Evolutionary conservation across 2,329 filamentous ascomycete genomes (phyloP), one percentile per base, ranked within the genome.

Genomic region (Cladophialophora psammophila): DNA sequence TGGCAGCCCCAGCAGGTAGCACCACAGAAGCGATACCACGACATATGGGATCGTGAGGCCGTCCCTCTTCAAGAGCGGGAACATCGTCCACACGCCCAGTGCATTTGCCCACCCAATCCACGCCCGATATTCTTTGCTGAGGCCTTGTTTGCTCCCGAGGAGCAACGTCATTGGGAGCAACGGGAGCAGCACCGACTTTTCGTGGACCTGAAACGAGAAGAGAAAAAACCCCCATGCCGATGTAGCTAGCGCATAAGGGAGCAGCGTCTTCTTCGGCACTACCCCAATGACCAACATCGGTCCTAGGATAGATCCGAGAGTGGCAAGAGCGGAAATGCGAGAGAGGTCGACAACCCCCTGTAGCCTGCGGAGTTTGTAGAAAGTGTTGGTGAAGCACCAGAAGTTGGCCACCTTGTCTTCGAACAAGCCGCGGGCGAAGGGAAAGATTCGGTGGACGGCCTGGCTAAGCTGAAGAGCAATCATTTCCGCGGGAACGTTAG

Each of bases 381-480:
- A 85, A 0, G 95, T 90, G 60, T 74, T 72, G 64, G 94, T 84
- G 4, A 93, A 90, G 77, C 95, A 99, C 95, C 95, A 99, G 75
- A 97, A 91, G 77, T 99, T 99, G 75, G 95, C 95, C 20, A 99
- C 96, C 80, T 99, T 99, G 82, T 98, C 95, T 80, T 99, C 96
- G 75, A 98, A 99, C 6, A 99, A 82, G 3, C 95, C 95, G n/a
- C 95, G 89, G 1, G 94, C 89, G 76, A 99, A 97, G 0, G 96
- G 95, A 74, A 99, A 98, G 65, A 98, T 87, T n/a, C 95, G 90
- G 77, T 97, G 92, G 10, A 97, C 80, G 73, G 93, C 87, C 79
- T 99, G 96, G 0, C 90, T 83, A 40, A 96, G 74, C 77, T 97
- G 93, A 75, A 95, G 87, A 4, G 94, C 75, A 12, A 92, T 78